Base-by-base conservation (phyloP, 768 basidiomycete genomes). In the Naganishia friedmannii region DNA sequence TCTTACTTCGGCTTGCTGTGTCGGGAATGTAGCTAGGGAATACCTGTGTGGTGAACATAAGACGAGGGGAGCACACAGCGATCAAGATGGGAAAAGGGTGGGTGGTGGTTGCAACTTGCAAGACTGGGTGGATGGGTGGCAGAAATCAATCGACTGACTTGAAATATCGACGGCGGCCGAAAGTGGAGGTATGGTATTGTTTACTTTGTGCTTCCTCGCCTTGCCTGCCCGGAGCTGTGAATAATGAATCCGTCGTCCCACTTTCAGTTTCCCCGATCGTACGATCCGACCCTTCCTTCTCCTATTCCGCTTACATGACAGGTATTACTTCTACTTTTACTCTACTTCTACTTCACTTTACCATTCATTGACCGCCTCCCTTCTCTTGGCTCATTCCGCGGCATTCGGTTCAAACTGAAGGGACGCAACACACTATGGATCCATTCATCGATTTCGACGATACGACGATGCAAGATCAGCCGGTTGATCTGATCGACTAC, bases 121-220 rank as follows among this genome's bases (percentile, higher is more conserved):
- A n/a, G n/a, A n/a, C n/a, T n/a, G 15, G 15, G 15, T 2, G 15
- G 42, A 10, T 8, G 15, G 9, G 7, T 13, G 55, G 55, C 55
- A 19, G 55, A 56, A 31, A 42, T 15, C 42, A 23, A 26, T 51
- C n/a, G 48, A 51, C 19, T 17, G 48, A 51, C 3, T 6, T 5
- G 21, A 51, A 51, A 4, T 12, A 3, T 7, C 48, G 4, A 4
- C 48, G 48, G 48, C 21, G 21, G 48, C 48, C 48, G 15, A 15
- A 42, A 42, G 42, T 42, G 42, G 42, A 42, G 42, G 42, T 17
- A 8, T 2, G 7, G 9, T 5, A 17, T n/a, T 51, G 48, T 51
- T 51, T 51, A 51, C 48, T 51, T 51, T 51, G 48, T 51, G 48
- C n/a, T n/a, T n/a, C n/a, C n/a, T n/a, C n/a, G n/a, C n/a, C n/a